Base-by-base conservation (phyloP, 768 basidiomycete species). In the Suillus sp. region DNA sequence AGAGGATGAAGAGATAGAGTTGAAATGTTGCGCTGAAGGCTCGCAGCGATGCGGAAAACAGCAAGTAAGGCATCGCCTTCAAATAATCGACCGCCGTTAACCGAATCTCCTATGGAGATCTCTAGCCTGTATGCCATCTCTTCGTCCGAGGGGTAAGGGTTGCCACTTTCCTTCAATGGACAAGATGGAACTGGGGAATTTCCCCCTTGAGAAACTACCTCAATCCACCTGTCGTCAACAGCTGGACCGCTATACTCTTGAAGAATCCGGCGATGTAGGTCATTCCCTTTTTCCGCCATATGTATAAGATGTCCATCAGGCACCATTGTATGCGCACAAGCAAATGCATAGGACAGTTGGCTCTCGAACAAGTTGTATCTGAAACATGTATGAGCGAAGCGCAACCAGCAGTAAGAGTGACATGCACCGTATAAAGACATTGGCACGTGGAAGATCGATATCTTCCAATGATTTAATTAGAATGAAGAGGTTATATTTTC, bases 291-390 rank as follows among this genome's bases (percentile, higher is more conserved):
- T 70, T 91, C 86, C 25, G 82, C 79, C 83, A 92, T 83, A 69
- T 90, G 82, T 7, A 92, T 73, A 47, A 90, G 68, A 69, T 85
- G 82, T 64, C 85, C 80, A 62, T 80, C 78, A 47, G 78, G 74
- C 9, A 81, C 81, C 53, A 78, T 70, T 45, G 84, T 78, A 37
- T 79, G 78, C 35, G 83, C 80, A 35, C 83, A 84, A 50, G 80
- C 75, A 68, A 83, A 84, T 16, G 83, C 84, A 70, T 86, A 82
- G 4, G 86, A 87, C 7, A 88, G 70, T 59, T 86, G 85, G 65
- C 87, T 86, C 66, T 88, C 84, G 62, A 85, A 86, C 1, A 87
- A 69, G 67, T 89, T 83, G 67, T 81, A 89, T 34, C 89, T 90
- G 42, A 43, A 47, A 34, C 61, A 51, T 42, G 65, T 67, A 45